Conservation (phyloP, 305 asterid species). For the Ajuga reptans region DNA sequence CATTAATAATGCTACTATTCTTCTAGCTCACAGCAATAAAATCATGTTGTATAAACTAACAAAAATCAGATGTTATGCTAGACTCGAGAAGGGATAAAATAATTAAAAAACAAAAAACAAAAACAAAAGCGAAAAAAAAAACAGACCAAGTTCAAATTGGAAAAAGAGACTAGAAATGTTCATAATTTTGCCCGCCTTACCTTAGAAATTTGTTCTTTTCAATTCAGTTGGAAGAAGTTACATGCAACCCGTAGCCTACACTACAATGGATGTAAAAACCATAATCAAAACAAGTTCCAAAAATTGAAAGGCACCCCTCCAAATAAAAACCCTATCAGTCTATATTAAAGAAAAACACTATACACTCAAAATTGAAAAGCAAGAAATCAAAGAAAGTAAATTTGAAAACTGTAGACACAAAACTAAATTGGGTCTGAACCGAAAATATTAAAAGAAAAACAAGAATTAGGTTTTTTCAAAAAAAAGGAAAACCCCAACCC, state of each 20-base stretch:
- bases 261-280: neutral
- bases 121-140: neutral
- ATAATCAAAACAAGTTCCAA: slow-evolving; percentile 18
- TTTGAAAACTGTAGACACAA: slow-evolving; percentile 8
- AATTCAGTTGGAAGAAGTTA: slow-evolving; percentile 18
- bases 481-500: neutral
- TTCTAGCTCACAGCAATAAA: slow-evolving; percentile 11
- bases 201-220: neutral
- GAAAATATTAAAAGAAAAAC: neutral
- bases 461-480: neutral
- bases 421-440: slow-evolving; percentile 22
- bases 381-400: slow-evolving; percentile 1
- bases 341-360: slow-evolving; percentile 1
- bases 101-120: too few relatives aligned
- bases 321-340: slow-evolving; percentile 23
- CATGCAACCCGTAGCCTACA: slow-evolving; percentile 24
- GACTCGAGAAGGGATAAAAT: neutral
- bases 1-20: slow-evolving; percentile 4
- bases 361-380: slow-evolving; percentile 15
- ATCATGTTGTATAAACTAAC: neutral
- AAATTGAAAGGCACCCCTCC: slow-evolving; percentile 6
- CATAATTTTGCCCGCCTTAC: slow-evolving; percentile 6
- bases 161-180: neutral
- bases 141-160: neutral
- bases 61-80: neutral